These are phyloP conservation scores for Rosa rugosa DNA, from an alignment of 306 rosid species.

Conservation along the genomic window DNA sequence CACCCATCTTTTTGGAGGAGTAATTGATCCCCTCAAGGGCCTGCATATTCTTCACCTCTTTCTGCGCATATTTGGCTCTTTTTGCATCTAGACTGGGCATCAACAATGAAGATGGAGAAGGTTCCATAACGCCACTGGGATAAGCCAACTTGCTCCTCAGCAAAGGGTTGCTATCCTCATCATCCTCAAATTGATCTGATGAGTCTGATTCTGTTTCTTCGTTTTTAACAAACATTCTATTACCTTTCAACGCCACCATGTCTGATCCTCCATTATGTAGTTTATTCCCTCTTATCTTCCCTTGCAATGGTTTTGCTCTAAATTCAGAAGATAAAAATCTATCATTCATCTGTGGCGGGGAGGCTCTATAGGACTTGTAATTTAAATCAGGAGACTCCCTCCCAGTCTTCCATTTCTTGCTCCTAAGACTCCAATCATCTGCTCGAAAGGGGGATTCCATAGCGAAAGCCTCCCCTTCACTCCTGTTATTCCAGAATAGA, in stretches of 20 bases:
- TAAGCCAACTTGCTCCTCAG: constrained; percentile 73
- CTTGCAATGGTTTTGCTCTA: constrained; percentile 58
- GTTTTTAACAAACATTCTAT: constrained; percentile 41
- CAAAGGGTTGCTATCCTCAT: constrained; percentile 72
- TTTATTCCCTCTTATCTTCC: constrained; percentile 50
- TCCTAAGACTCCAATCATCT: constrained; percentile 58
- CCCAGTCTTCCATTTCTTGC: constrained; percentile 74
- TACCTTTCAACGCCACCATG: constrained; percentile 40
- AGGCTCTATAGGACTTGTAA: constrained; percentile 61
- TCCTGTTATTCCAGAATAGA: constrained; percentile 42
- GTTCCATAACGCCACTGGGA: constrained; percentile 52
- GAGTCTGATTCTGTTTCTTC: constrained; percentile 98
- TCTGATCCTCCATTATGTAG: constrained; percentile 60
- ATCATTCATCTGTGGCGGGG: constrained; percentile 73
- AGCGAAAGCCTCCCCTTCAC: constrained; percentile 48
- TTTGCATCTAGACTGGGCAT: constrained; percentile 59
- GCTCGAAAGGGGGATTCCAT: constrained; percentile 53
- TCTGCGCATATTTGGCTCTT: constrained; percentile 53
- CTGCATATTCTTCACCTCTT: constrained; percentile 43
- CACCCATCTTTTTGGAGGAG: constrained; percentile 48
- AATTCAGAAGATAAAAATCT: constrained; percentile 51
- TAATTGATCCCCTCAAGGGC: constrained; percentile 38
- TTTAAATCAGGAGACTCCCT: constrained; percentile 69
- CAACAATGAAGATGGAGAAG: constrained; percentile 49
- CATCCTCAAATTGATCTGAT: constrained; percentile 79